Evolutionary conservation across 2,329 filamentous ascomycete genomes (phyloP).

Genomic region (Mycosphaerella sp.): DNA sequence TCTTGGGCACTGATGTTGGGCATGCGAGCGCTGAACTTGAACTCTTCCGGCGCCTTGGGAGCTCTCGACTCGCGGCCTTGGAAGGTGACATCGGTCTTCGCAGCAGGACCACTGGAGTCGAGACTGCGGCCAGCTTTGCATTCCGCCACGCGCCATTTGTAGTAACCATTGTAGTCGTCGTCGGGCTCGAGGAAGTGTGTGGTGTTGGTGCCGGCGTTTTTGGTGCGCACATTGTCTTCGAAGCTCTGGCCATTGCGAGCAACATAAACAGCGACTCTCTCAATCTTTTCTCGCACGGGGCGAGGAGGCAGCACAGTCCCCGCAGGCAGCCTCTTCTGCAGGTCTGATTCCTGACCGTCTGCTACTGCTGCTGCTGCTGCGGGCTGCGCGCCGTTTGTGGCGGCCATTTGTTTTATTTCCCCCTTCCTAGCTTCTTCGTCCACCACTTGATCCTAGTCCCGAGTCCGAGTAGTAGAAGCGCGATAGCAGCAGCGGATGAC

Average conservation of each 20-base stretch:
- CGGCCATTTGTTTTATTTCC: conserved; percentile 24
- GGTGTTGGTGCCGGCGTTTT: conserved; percentile 77
- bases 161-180: conserved; percentile 84
- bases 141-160: conserved; percentile 83
- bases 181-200: conserved; percentile 77
- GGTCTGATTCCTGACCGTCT: conserved; percentile 33
- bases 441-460: too few species aligned
- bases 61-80: conserved; percentile 64
- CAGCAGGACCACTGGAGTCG: conserved; percentile 47
- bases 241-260: conserved; percentile 61
- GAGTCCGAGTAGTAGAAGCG: too few species aligned
- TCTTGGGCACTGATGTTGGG: conserved; percentile 95
- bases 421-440: background rate
- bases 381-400: conserved; percentile 26
- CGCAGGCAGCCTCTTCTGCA: conserved; percentile 69
- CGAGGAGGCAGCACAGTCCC: conserved; percentile 80
- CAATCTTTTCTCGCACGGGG: conserved; percentile 76
- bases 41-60: conserved; percentile 77
- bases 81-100: conserved; percentile 35
- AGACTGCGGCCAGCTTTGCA: conserved; percentile 78
- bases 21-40: conserved; percentile 92
- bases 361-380: conserved; percentile 20
- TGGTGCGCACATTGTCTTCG: conserved; percentile 78
- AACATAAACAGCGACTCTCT: conserved; percentile 93
- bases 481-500: too few species aligned